phyloP scores from a whole-genome alignment of 305 asterid genomes.

The Salvia sclarea region DNA sequence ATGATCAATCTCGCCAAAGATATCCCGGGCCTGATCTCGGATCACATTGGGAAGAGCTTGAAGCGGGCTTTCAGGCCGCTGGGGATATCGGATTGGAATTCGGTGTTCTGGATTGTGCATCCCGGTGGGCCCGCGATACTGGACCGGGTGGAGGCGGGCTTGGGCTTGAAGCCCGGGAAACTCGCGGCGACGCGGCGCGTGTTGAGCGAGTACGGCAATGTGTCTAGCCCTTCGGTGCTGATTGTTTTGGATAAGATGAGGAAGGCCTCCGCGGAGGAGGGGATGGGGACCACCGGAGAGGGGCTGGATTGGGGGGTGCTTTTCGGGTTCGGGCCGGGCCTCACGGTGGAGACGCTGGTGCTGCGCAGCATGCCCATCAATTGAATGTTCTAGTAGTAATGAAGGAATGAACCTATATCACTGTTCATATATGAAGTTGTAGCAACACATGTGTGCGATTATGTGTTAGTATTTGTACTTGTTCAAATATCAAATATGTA shows the following conservation, averaged over 20 bases:
- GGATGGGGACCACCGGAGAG: slow-evolving; percentile 58
- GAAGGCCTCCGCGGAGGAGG: slow-evolving; percentile 55
- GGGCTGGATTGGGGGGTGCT: slow-evolving; percentile 72
- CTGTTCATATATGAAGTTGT: too few species aligned
- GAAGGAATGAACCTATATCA: too few species aligned
- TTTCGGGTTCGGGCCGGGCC: slow-evolving; percentile 76
- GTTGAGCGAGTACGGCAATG: slow-evolving; percentile 59
- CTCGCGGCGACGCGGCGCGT: slow-evolving; percentile 50
- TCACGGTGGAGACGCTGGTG: slow-evolving; percentile 70
- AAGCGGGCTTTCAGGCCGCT: slow-evolving; percentile 57
- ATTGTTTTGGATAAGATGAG: slow-evolving; percentile 67
- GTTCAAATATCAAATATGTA: too few species aligned
- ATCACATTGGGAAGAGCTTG: slow-evolving; percentile 47
- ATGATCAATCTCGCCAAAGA: slow-evolving; percentile 46
- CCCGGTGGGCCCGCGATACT: slow-evolving; percentile 67
- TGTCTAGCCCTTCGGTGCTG: slow-evolving; percentile 66
- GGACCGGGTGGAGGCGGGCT: slow-evolving; percentile 56
- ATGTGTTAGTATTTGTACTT: too few species aligned
- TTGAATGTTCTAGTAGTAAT: too few species aligned
- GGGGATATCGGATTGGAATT: slow-evolving; percentile 61
- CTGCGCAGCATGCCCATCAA: slow-evolving; percentile 52
- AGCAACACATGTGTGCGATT: too few species aligned
- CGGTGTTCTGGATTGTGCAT: slow-evolving; percentile 61
- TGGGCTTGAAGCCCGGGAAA: slow-evolving; percentile 49
- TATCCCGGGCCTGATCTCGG: slow-evolving; percentile 53